These are phyloP conservation scores for Yamadazyma sp. DNA, from an alignment of 805 yeast genomes.

Conservation along the genomic window DNA sequence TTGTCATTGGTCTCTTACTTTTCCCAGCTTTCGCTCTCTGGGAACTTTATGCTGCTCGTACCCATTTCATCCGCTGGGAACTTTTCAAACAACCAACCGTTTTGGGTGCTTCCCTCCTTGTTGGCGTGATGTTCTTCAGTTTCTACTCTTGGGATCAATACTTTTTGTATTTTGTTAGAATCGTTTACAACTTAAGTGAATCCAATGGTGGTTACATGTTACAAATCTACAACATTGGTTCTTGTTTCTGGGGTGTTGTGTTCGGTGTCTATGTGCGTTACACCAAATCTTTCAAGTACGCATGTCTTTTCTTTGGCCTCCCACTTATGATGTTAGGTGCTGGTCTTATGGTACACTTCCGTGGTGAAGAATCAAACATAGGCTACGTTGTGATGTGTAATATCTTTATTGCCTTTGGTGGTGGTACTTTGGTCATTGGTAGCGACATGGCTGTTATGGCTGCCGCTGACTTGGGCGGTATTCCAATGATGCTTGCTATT, in stretches of 20 bases:
- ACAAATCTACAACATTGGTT: conserved; percentile 9
- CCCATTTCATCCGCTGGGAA: conserved; percentile 24
- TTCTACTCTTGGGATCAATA: conserved; percentile 9
- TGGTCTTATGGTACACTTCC: conserved; percentile 11
- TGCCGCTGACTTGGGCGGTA: conserved; percentile 10
- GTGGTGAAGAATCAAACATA: conserved; percentile 8
- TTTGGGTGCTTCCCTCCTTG: conserved; percentile 9
- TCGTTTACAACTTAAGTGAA: conserved; percentile 3
- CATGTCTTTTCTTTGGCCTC: conserved; percentile 8
- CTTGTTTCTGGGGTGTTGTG: conserved; percentile 12
- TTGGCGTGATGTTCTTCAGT: conserved; percentile 3
- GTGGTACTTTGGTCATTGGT: conserved; percentile 11
- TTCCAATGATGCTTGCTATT: conserved; percentile 16
- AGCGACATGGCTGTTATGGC: conserved; percentile 31
- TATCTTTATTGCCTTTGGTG: conserved; percentile 10
- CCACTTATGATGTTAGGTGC: conserved; percentile 9
- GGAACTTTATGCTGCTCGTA: conserved; percentile 18
- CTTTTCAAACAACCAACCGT: conserved; percentile 25
- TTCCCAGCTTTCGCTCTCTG: conserved; percentile 15
- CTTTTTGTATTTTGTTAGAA: background rate
- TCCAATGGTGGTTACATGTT: conserved; percentile 9
- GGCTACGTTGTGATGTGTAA: conserved; percentile 10
- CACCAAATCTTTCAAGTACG: conserved; percentile 6
- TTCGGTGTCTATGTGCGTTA: conserved; percentile 9
- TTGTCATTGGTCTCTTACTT: conserved; percentile 36